phyloP scores from a whole-genome alignment of 2,329 filamentous ascomycete species.

The Aphanoascus verrucosus region DNA sequence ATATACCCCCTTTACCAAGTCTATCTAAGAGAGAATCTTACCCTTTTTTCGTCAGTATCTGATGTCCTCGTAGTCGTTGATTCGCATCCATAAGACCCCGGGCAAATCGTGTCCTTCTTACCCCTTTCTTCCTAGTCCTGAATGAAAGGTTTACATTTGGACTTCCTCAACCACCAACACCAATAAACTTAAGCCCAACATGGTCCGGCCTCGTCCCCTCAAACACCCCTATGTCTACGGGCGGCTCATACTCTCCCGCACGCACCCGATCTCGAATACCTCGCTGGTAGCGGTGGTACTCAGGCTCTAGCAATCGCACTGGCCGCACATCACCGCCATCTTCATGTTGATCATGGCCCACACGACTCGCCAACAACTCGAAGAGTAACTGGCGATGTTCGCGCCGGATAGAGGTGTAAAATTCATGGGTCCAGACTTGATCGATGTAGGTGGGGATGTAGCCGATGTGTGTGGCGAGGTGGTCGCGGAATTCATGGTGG shows the following conservation, averaged over 20 bases:
- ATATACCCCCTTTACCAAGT: too few relatives aligned
- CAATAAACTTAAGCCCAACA: neutral
- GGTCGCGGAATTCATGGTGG: neutral
- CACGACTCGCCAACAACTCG: conserved; percentile 11
- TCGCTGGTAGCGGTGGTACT: neutral
- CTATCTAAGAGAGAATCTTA: too few relatives aligned
- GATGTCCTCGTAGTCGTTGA: too few relatives aligned
- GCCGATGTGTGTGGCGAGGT: conserved; percentile 1
- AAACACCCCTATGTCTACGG: neutral
- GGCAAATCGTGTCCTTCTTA: too few relatives aligned
- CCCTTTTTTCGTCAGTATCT: too few relatives aligned
- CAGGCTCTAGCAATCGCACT: neutral
- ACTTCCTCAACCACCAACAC: neutral
- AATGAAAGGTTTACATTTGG: too few relatives aligned
- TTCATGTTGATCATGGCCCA: conserved; percentile 6
- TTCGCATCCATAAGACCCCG: too few relatives aligned
- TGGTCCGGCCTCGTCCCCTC: neutral
- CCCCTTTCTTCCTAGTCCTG: too few relatives aligned
- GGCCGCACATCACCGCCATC: neutral
- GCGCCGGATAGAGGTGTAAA: neutral
- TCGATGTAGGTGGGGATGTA: neutral
- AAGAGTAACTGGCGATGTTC: conserved; percentile 3
- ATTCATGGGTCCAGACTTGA: neutral
- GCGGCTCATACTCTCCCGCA: neutral
- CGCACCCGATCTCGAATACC: neutral